Evolutionary conservation across 805 yeast genomes (phyloP), one percentile per base, ranked within the genome.

Genomic region (Monosporozyma servazzii): DNA sequence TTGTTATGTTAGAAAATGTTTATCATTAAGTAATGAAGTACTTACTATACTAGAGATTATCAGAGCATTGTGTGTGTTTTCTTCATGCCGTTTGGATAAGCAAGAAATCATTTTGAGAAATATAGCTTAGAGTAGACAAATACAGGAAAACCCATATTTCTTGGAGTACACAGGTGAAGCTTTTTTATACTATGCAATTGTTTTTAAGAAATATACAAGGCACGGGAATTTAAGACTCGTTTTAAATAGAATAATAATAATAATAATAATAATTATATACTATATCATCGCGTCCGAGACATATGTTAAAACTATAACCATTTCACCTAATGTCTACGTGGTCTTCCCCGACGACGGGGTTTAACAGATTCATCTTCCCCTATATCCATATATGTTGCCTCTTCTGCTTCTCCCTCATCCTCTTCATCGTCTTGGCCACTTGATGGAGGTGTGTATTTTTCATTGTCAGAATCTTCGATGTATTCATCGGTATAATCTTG

Each of bases 401-500:
- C 58, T 9, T 54, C 55, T 27, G 51, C 58, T n/a, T 54, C 52
- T 11, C 53, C 58, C 5, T 51, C 54, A 10, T 51, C 54, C 11
- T 48, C 50, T 10, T 48, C 52, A 13, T 49, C 57, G 10, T 53
- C 61, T 7, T 54, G 57, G 17, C 55, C 57, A 13, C 27, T 31
- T 21, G 37, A 39, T 23, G 29, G 15, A 9, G 43, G 43, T 8
- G 29, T 18, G 10, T 47, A 47, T n/a, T 31, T 33, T 9, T 48
- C 50, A 30, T 40, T 27, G 17, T 55, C 61, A 20, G 55, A 55
- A 40, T 53, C 59, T 18, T 54, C 56, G 39, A 54, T 51, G 42
- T 53, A 61, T 10, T 49, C 57, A 25, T 55, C 62, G 43, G 45
- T 51, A 42, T 55, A 53, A 11, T 58, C 58, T 17, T 52, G 50